Evolutionary conservation across 257 asterid genomes (phyloP), one percentile per base, ranked within the genome.

Genomic region (Fraxinus cuspidata): DNA sequence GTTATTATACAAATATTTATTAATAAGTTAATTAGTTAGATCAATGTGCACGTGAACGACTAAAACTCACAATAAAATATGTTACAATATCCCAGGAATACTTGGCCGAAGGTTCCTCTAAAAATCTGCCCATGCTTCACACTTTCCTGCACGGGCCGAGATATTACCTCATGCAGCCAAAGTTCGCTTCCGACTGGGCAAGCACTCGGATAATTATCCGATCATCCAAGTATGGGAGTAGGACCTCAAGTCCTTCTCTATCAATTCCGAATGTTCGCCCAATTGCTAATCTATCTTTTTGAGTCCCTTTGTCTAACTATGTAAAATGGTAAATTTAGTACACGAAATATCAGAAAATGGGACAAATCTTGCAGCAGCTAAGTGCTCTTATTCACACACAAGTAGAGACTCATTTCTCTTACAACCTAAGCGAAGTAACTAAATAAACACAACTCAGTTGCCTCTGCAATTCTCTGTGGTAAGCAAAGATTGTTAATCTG

Each of bases 321-420:
- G 32, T 25, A 53, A 19, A 60, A 21, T 25, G 71, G 81, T 75
- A 69, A 66, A 25, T 67, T 44, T 25, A 21, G 71, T 40, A 77
- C 83, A 84, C 60, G 47, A 79, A 77, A 73, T 78, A 70, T 37
- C 80, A 47, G 31, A 40, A 31, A 81, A 72, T 65, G 38, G 76
- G 80, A 77, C 86, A 77, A 82, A 65, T 58, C 74, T 79, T 80
- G 77, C 81, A n/a, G 31, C 86, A 77, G 0, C 70, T 70, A 27
- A 16, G 5, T 37, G 68, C 70, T 75, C 76, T 38, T 76, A 49
- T 72, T 42, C 84, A 18, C 69, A 2, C 21, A 1, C 28, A 72
- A 21, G 31, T 12, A 44, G 18, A 16, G 18, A 44, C 63, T 23
- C 29, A 49, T 29, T 9, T 49, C 40, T 47, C 56, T 28, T 47